These are phyloP conservation scores for Pyricularia grisea DNA, from an alignment of 2,329 filamentous ascomycete species.

Conservation along the genomic window DNA sequence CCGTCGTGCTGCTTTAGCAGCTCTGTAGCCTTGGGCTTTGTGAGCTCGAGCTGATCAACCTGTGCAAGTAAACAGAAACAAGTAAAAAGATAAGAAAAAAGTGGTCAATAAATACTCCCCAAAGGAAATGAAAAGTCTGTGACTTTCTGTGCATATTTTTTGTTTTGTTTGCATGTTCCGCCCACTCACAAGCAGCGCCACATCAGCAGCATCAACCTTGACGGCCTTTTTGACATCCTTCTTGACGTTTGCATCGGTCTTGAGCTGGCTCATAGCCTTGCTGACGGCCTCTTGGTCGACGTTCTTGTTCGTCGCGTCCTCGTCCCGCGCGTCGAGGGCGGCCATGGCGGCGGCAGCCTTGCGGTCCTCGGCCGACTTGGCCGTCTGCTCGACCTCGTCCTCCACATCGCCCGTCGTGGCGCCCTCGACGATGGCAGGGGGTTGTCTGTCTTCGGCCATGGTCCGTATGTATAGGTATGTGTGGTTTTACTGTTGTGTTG, in stretches of 20 bases:
- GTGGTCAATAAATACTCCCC: background rate
- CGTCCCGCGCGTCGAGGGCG: conserved; percentile 50
- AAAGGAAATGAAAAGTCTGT: background rate
- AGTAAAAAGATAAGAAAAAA: background rate
- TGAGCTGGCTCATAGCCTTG: conserved; percentile 60
- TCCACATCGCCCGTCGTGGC: conserved; percentile 49
- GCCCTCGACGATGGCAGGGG: conserved; percentile 47
- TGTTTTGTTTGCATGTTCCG: background rate
- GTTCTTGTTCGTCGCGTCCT: conserved; percentile 37
- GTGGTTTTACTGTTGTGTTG: background rate
- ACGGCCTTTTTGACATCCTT: conserved; percentile 44
- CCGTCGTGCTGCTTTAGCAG: conserved; percentile 64
- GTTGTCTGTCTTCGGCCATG: conserved; percentile 56
- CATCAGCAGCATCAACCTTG: conserved; percentile 67
- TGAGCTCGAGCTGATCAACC: conserved; percentile 63
- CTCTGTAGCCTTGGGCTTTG: conserved; percentile 65
- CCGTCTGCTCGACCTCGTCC: conserved; percentile 38
- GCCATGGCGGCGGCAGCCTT: conserved; percentile 68
- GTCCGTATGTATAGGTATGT: conserved; percentile 5
- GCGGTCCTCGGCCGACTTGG: conserved; percentile 65
- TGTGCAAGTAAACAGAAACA: conserved; percentile 16
- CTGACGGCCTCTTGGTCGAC: conserved; percentile 62
- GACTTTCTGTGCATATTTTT: conserved; percentile 24
- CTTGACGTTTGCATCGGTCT: conserved; percentile 22
- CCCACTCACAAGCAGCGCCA: conserved; percentile 53